Evolutionary conservation across 192 early-diverging fungal species (phyloP).

Genomic region (Coemansia brasiliensis): DNA sequence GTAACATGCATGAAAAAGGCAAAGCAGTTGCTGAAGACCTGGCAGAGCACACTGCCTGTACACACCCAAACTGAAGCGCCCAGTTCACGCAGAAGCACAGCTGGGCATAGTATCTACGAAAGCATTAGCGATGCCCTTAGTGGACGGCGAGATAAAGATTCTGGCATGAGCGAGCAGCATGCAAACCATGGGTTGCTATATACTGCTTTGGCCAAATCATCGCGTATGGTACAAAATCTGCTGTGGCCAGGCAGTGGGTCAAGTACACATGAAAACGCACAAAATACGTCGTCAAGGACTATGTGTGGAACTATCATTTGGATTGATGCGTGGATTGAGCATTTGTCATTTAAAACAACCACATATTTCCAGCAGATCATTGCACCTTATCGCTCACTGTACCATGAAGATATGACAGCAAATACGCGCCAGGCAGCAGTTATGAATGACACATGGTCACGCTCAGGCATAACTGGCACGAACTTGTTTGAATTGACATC

Average conservation of each 20-base stretch:
- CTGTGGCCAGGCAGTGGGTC: slow-evolving; percentile 23
- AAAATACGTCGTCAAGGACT: slow-evolving; percentile 11
- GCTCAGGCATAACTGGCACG: slow-evolving; percentile 20
- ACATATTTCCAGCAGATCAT: slow-evolving; percentile 50
- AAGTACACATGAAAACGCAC: slow-evolving; percentile 7
- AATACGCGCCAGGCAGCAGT: slow-evolving; percentile 19
- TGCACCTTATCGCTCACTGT: slow-evolving; percentile 32
- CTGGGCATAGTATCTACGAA: slow-evolving; percentile 17
- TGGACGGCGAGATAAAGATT: slow-evolving; percentile 12
- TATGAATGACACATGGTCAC: slow-evolving; percentile 40
- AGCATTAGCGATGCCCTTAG: slow-evolving; percentile 15
- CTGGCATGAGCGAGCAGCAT: slow-evolving; percentile 1
- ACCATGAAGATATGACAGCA: slow-evolving; percentile 25
- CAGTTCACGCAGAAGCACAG: slow-evolving; percentile 9
- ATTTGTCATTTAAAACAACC: slow-evolving; percentile 45
- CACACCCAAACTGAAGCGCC: not conserved
- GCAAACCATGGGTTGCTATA: slow-evolving; percentile 25
- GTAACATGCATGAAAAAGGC: slow-evolving; percentile 38
- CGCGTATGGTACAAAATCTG: slow-evolving; percentile 43
- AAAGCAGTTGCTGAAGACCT: slow-evolving; percentile 25
- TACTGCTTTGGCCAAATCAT: slow-evolving; percentile 46
- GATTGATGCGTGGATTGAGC: slow-evolving; percentile 30
- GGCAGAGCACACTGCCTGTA: slow-evolving; percentile 28
- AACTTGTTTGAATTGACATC: slow-evolving; percentile 26
- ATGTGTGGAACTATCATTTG: slow-evolving; percentile 32